Evolutionary conservation across 23 red algal species (phyloP).

Genomic region (Cyanidiococcus yangmingshanensis): DNA sequence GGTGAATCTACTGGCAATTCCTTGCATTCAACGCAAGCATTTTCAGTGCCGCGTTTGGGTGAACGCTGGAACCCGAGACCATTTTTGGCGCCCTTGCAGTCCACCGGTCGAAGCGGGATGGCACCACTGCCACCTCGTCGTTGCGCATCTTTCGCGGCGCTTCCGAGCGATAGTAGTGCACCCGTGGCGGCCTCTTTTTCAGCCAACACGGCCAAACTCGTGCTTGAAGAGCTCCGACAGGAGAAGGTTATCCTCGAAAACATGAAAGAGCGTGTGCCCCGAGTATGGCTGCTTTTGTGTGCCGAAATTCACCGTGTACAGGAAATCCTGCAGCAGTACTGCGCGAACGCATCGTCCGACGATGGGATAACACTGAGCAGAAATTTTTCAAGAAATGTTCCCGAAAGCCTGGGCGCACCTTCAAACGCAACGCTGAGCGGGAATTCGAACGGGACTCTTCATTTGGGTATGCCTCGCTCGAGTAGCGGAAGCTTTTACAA

Average conservation of each 20-base stretch:
- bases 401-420: neutral
- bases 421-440: neutral
- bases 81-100: neutral
- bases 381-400: neutral
- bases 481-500: neutral
- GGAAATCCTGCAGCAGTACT: slow-evolving; percentile 10
- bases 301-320: neutral
- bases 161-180: neutral
- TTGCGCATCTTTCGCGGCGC: neutral
- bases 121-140: neutral
- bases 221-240: slow-evolving; percentile 2
- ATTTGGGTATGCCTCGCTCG: neutral
- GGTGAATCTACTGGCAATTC: neutral
- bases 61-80: neutral
- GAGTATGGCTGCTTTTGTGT: slow-evolving; percentile 6
- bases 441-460: neutral
- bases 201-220: neutral
- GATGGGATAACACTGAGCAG: neutral
- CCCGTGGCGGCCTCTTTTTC: neutral
- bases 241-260: neutral
- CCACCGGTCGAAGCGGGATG: neutral
- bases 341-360: neutral
- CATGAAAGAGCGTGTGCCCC: neutral
- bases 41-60: neutral
- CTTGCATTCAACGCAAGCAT: neutral